These are phyloP conservation scores for sunflower (Helianthus annuus) DNA, from an alignment of 129 eudicot genomes.

Conservation along the genomic window DNA sequence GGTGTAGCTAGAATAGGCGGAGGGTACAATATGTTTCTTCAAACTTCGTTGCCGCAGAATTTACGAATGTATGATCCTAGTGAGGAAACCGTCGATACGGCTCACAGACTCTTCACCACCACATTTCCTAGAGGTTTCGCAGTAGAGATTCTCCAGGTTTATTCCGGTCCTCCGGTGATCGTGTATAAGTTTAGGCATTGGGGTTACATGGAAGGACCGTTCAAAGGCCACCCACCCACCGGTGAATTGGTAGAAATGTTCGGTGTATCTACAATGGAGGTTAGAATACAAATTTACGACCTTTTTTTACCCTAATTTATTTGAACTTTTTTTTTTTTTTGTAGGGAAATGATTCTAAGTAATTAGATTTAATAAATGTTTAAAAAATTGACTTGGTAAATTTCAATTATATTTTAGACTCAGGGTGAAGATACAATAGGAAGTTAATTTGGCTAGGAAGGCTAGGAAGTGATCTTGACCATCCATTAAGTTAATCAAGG, in stretches of 20 bases:
- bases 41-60: not conserved
- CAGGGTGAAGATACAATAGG: no score
- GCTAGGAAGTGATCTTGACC: no score
- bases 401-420: no score
- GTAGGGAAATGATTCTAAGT: no score
- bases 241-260: conserved; percentile 60
- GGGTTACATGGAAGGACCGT: conserved; percentile 19
- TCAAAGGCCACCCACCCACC: conserved; percentile 60
- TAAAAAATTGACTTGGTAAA: no score
- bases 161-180: conserved; percentile 24
- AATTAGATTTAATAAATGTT: no score
- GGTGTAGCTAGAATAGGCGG: not conserved
- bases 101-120: conserved; percentile 13
- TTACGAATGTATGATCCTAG: conserved; percentile 2
- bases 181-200: conserved; percentile 48
- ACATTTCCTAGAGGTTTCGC: conserved; percentile 14
- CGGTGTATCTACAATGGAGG: conserved; percentile 56
- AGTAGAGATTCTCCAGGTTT: conserved; percentile 4
- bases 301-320: not conserved
- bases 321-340: not conserved
- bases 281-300: not conserved
- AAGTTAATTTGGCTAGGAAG: no score
- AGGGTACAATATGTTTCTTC: conserved; percentile 10
- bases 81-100: not conserved
- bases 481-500: no score